phyloP scores from a whole-genome alignment of 805 yeast species.

The Isabelozyma heimii region DNA sequence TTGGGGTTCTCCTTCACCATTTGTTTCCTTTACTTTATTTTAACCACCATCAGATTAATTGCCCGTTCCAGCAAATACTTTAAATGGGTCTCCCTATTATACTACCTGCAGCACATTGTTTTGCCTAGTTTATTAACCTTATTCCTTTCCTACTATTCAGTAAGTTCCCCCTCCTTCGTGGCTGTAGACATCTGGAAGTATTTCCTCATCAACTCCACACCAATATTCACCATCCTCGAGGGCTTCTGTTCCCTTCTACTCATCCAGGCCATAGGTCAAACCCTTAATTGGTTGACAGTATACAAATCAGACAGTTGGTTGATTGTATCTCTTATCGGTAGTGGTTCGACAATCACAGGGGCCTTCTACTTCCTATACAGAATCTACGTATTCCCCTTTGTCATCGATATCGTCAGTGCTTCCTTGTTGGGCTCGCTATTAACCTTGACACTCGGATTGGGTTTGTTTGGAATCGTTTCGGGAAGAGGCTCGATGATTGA shows the following conservation, averaged over 20 bases:
- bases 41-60: slow-evolving; percentile 70
- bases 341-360: slow-evolving; percentile 74
- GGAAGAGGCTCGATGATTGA: slow-evolving; percentile 90
- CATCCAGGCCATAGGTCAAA: slow-evolving; percentile 90
- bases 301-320: slow-evolving; percentile 75
- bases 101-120: slow-evolving; percentile 77
- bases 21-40: slow-evolving; percentile 54
- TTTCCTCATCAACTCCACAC: slow-evolving; percentile 76
- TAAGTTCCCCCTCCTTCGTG: slow-evolving; percentile 5
- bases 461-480: slow-evolving; percentile 79
- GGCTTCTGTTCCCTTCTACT: slow-evolving; percentile 89
- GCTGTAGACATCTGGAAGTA: slow-evolving; percentile 66
- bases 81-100: slow-evolving; percentile 49
- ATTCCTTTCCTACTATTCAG: slow-evolving; percentile 52
- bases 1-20: slow-evolving; percentile 74
- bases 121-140: slow-evolving; percentile 79
- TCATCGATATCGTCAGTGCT: slow-evolving; percentile 70
- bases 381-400: slow-evolving; percentile 74
- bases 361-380: slow-evolving; percentile 78
- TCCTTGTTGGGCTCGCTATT: slow-evolving; percentile 83
- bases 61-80: slow-evolving; percentile 41
- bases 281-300: slow-evolving; percentile 64
- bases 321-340: slow-evolving; percentile 64
- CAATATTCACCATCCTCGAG: slow-evolving; percentile 83
- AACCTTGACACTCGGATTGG: slow-evolving; percentile 70